These are phyloP conservation scores for Salvia splendens DNA, from an alignment of 257 asterid species.

Conservation along the genomic window DNA sequence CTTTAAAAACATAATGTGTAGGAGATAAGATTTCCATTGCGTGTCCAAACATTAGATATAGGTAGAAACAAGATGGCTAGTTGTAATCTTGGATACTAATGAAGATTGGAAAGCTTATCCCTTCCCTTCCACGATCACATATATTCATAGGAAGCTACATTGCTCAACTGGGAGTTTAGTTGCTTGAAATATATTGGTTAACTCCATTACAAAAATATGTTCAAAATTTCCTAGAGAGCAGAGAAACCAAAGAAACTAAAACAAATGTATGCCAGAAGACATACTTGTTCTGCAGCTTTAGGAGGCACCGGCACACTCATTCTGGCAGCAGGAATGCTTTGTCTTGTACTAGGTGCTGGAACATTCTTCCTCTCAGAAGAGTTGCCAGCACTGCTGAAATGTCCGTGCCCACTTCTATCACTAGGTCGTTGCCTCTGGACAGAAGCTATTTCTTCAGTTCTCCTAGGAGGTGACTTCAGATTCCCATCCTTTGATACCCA, in stretches of 20 bases:
- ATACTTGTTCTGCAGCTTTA: constrained; percentile 67
- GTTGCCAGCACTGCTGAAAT: constrained; percentile 49
- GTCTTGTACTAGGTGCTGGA: constrained; percentile 47
- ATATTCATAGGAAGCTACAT: too few relatives aligned
- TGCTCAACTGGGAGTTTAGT: background rate
- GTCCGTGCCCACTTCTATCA: constrained; percentile 61
- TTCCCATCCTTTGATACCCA: constrained; percentile 84
- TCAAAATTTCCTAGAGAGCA: background rate
- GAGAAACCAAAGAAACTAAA: background rate
- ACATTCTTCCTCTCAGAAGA: constrained; percentile 55
- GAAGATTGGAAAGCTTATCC: constrained; percentile 1
- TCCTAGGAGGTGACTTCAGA: constrained; percentile 55
- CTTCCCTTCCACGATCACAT: background rate
- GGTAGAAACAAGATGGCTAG: constrained; percentile 13
- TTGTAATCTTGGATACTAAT: background rate
- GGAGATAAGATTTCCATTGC: background rate
- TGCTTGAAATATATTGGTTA: background rate
- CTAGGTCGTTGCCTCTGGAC: constrained; percentile 65
- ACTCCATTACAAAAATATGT: background rate
- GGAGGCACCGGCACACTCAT: constrained; percentile 64
- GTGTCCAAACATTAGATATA: background rate
- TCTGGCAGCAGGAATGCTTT: constrained; percentile 51
- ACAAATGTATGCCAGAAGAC: constrained; percentile 31
- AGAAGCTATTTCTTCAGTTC: constrained; percentile 62
- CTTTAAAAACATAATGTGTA: constrained; percentile 14